Base-by-base conservation (phyloP, 495 filamentous ascomycete genomes). In the Podospora didyma region DNA sequence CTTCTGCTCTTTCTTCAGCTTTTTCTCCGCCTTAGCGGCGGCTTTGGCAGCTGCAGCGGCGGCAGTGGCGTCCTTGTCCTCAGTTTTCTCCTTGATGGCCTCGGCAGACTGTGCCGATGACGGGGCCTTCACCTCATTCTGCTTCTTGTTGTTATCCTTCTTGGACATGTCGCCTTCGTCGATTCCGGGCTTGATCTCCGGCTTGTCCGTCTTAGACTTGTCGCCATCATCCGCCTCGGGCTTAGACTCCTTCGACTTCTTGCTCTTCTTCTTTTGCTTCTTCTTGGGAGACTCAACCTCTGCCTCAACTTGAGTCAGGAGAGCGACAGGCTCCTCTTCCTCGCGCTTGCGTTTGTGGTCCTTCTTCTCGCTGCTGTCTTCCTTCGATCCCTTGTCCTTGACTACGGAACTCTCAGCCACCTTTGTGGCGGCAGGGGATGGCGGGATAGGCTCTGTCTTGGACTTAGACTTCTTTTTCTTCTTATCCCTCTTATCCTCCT, bases 21-120 rank as follows among this genome's bases (percentile, higher is more conserved):
- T 63, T 41, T 66, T 64, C 31, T 62, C 62, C 37, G 67, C 62
- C 41, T 71, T 64, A n/a, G 31, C 64, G 65, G 57, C 71, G 63
- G 68, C 59, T 62, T 73, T 75, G 19, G 61, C 61, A 1, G 41
- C 59, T 51, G 71, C 34, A 10, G 20, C 19, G 45, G 19, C 19
- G 19, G 17, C 19, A 10, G 14, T 12, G 3, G 2, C 64, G 20
- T 51, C 61, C 6, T 51, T 50, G 17, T 7, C 53, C 28, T 28
- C 47, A 1, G 17, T 49, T 1, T 44, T 26, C 23, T 62, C 56
- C 22, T 56, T 47, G 35, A 66, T 63, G 23, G 46, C 61, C 22
- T 63, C 58, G 2, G 57, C 45, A 14, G 62, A 58, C 37, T 49
- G 54, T 23, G 23, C 44, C 0, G 48, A 12, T 22, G 28, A 31